Conservation (phyloP, 305 asterid species). For the Rubia peregrina region DNA sequence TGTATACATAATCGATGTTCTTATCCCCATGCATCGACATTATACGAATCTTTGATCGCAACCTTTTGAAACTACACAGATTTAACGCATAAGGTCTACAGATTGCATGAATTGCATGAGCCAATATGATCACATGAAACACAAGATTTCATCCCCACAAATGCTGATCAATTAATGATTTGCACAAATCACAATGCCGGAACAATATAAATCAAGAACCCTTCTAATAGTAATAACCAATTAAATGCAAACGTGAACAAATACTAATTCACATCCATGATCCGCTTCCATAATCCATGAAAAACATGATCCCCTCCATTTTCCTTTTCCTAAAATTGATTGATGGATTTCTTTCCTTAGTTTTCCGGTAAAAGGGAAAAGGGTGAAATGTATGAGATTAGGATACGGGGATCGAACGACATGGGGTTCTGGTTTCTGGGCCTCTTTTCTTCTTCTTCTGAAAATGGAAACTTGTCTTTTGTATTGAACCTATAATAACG, state of each 20-base stretch:
- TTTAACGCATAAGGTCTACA: slow-evolving; percentile 20
- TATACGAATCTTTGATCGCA: slow-evolving; percentile 20
- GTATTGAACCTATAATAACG: too few relatives aligned
- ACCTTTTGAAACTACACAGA: slow-evolving; percentile 15
- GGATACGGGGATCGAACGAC: slow-evolving; percentile 7
- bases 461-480: too few relatives aligned
- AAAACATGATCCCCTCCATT: too few relatives aligned
- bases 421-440: not conserved
- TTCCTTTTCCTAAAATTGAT: too few relatives aligned
- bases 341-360: too few relatives aligned
- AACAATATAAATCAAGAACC: not conserved
- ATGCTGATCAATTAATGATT: slow-evolving; percentile 1
- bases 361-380: not conserved
- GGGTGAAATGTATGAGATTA: not conserved
- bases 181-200: slow-evolving; percentile 1
- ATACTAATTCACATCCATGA: too few relatives aligned
- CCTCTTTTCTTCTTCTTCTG: not conserved
- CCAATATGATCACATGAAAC: not conserved
- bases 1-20: slow-evolving; percentile 70
- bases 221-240: not conserved
- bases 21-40: slow-evolving; percentile 69
- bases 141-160: not conserved
- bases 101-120: not conserved
- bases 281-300: too few relatives aligned
- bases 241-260: not conserved